Evolutionary conservation across 192 early-diverging fungal species (phyloP), one percentile per base, ranked within the genome.

Genomic region (Podila clonocystis): DNA sequence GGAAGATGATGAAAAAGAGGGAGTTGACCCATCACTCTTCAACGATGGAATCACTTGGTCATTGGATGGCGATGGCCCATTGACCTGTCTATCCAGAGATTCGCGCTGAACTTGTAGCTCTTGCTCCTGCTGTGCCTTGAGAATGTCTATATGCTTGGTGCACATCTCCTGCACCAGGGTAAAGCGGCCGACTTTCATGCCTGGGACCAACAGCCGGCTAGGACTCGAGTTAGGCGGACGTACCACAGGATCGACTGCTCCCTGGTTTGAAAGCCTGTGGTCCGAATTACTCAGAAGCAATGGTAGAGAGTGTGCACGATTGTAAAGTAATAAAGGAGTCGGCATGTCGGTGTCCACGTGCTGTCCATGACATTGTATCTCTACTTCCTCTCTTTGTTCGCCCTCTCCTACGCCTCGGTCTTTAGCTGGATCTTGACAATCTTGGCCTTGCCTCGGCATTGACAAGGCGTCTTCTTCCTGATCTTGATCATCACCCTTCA

Each of bases 161-260:
- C 75, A 66, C 29, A 17, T 49, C 19, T 71, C 75, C 17, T 79
- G 34, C 13, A 79, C 75, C 11, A 79, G 38, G 0, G 75, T 79
- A 55, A 79, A 79, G 49, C 75, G 57, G 9, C 75, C 75, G 1
- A 79, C 69, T 50, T 79, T 79, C n/a, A 69, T 79, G 19, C 75
- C 75, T 8, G 75, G 75, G 9, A 63, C 34, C 22, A 79, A 79
- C 29, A 17, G 17, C 3, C 68, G 49, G 13, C 22, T 22, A 2
- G 68, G 60, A 24, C 28, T 59, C 2, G 61, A 63, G 31, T 72
- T 63, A 1, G 52, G 12, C 28, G 67, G 58, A 61, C 62, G 38
- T 26, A 30, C 34, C 34, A 36, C 29, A 58, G n/a, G 49, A 17
- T 45, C 41, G 41, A 15, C 15, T 3, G 13, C 41, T 4, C 13